Base-by-base conservation (phyloP, 2,329 filamentous ascomycete genomes). In the Neopestalotiopsis sp. region DNA sequence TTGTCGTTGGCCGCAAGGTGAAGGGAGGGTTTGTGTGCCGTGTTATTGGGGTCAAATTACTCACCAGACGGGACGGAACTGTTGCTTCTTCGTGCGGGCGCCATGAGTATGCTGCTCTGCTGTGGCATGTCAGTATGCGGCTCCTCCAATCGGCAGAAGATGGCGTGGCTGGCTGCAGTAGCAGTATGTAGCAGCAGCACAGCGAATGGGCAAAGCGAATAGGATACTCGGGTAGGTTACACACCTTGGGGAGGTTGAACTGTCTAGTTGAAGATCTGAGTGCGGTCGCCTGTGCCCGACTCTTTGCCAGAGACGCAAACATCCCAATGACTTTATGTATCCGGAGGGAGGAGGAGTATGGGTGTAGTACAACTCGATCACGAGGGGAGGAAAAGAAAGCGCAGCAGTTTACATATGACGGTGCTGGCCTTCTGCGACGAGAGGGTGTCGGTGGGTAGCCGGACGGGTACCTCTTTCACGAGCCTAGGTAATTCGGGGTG, bases 1-100 rank as follows among this genome's bases (percentile, higher is more conserved):
- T 34, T 34, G 14, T 28, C 14, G 58, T n/a, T n/a, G 58, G n/a
- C 28, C n/a, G 20, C 58, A 32, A 38, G 6, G 34, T 38, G 34
- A 38, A 10, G 34, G 42, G 42, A 14, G 5, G 4, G 4, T 28
- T 13, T 30, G 24, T 30, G 24, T 59, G 57, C 34, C 34, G 57
- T 30, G 34, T 17, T 24, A 24, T 17, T 40, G 45, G 45, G 17
- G 24, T 17, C n/a, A 52, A 6, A 40, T 5, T 45, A 72, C 79
- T 69, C 78, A 89, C 86, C 85, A 75, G 81, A 75, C 68, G 87
- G 86, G 67, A 89, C 80, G 71, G 88, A 88, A 83, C 88, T 90
- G 77, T 83, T 89, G 79, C 83, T 86, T 78, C 88, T 81, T 78
- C 80, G 84, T 74, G 82, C 79, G 72, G 84, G 82, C 60, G 88